Percentiles rank a stretch among this genome's conserved stretches.
Evolutionary conservation across 805 yeast genomes (phyloP).

Genomic region (Yamadazyma sp.): DNA sequence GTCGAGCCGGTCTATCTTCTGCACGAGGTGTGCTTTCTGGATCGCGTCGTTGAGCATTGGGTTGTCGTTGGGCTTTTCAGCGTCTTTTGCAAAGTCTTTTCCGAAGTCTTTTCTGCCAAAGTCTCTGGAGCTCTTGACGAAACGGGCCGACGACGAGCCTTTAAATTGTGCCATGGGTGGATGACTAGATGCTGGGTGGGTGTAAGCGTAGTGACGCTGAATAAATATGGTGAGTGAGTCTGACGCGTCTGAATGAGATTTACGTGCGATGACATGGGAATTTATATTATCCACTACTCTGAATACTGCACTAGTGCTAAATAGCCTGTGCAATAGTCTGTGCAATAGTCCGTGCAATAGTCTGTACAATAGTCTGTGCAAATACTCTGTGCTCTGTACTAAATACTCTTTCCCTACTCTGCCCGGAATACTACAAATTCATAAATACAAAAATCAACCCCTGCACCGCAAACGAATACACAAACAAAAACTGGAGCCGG

Average conservation of each 20-base stretch:
- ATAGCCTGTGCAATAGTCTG: no score
- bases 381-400: no score
- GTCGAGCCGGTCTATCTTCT: constrained; percentile 68
- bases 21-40: constrained; percentile 52
- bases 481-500: constrained; percentile 82
- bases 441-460: constrained; percentile 72
- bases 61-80: constrained; percentile 31
- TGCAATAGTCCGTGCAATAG: no score
- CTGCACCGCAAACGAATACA: constrained; percentile 82
- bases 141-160: constrained; percentile 55
- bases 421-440: constrained; percentile 23
- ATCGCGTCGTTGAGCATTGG: constrained; percentile 39
- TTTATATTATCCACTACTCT: no score
- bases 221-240: no score
- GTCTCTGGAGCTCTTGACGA: constrained; percentile 47
- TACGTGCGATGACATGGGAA: no score
- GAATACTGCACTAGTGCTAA: no score
- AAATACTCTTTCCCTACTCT: no score
- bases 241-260: no score
- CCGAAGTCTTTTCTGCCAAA: no score
- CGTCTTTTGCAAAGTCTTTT: no score
- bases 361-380: no score
- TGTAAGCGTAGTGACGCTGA: background rate
- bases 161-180: constrained; percentile 25
- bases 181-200: background rate